A percentile compares a stretch with the other conserved stretches of the same genome.
phyloP scores from a whole-genome alignment of 1,284 basidiomycete species.

The Ustilago trichophora region DNA sequence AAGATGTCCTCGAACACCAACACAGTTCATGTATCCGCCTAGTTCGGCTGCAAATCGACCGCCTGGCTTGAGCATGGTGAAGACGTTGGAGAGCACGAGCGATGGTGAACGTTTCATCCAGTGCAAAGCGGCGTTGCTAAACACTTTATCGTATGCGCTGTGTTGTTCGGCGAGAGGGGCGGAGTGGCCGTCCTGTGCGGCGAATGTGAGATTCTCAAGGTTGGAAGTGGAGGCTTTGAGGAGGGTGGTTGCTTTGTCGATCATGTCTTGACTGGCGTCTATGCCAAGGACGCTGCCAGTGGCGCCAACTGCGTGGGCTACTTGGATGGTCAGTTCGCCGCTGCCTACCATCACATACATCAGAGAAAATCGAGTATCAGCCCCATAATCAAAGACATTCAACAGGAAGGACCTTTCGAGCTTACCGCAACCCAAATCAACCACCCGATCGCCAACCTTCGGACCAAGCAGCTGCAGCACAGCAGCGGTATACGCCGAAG shows the following conservation, averaged over 20 bases:
- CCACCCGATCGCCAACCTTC: slow-evolving; percentile 31
- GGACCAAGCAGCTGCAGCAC: slow-evolving; percentile 43
- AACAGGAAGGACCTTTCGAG: no score
- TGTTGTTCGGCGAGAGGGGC: neutral
- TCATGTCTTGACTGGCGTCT: slow-evolving; percentile 41
- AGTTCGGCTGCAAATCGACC: slow-evolving; percentile 37
- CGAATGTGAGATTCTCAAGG: no score
- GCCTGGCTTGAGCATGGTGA: neutral
- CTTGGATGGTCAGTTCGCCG: slow-evolving; percentile 34
- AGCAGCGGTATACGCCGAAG: slow-evolving; percentile 30
- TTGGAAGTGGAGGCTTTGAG: no score
- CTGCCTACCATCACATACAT: no score
- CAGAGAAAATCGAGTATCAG: no score
- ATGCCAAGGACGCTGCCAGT: slow-evolving; percentile 20
- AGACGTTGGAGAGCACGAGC: slow-evolving; percentile 5
- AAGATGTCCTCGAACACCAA: slow-evolving; percentile 26
- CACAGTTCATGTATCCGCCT: slow-evolving; percentile 34
- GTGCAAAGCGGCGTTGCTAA: slow-evolving; percentile 46
- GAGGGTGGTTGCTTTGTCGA: slow-evolving; percentile 20
- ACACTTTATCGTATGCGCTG: slow-evolving; percentile 31
- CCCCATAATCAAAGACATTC: no score
- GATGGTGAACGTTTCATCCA: slow-evolving; percentile 34
- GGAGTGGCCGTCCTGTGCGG: slow-evolving; percentile 36
- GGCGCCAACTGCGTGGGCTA: slow-evolving; percentile 11
- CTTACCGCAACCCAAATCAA: slow-evolving; percentile 49